Percentiles rank a stretch among this genome's conserved stretches.
Conservation (phyloP, 116 monocot species). For the Cymodocea nodosa region DNA sequence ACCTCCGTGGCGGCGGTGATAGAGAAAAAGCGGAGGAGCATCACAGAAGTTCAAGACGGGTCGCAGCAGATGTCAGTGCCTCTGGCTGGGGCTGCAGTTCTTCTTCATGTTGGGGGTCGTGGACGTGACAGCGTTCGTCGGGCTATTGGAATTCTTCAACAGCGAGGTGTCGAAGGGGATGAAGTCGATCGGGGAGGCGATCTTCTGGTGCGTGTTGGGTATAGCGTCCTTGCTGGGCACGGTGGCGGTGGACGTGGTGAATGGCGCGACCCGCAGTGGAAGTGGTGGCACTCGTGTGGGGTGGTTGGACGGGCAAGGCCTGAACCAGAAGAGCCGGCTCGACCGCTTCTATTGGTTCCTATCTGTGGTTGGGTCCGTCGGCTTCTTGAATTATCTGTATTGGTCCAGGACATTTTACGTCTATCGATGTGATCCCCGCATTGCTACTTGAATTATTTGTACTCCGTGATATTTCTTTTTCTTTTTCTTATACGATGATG, state of each 20-base stretch:
- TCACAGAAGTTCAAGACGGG: conserved; percentile 13
- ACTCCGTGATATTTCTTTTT: too few relatives aligned
- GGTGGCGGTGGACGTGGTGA: conserved; percentile 28
- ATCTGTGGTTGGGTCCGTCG: conserved; percentile 21
- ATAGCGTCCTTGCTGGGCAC: conserved; percentile 34
- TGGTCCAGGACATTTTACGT: conserved; percentile 43
- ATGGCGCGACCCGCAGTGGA: conserved; percentile 11
- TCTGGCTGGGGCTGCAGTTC: conserved; percentile 42
- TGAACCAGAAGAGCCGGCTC: conserved; percentile 45
- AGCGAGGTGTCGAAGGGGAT: conserved; percentile 21
- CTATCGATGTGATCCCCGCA: conserved; percentile 2
- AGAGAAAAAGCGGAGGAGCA: conserved; percentile 26
- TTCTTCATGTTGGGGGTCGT: conserved; percentile 32
- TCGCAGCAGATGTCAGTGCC: conserved; percentile 16
- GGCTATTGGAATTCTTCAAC: conserved; percentile 52
- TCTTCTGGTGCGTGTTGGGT: conserved; percentile 28
- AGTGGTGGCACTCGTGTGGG: conserved; percentile 15
- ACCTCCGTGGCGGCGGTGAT: conserved; percentile 26
- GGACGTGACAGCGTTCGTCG: conserved; percentile 25
- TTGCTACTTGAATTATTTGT: too few relatives aligned
- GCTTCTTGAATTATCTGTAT: conserved; percentile 36
- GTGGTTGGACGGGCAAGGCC: conserved; percentile 36
- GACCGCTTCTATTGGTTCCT: conserved; percentile 57
- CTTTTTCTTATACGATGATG: too few relatives aligned
- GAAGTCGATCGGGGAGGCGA: conserved; percentile 27